Conservation (phyloP, 1,284 basidiomycete genomes). For the Thecaphora frezii region DNA sequence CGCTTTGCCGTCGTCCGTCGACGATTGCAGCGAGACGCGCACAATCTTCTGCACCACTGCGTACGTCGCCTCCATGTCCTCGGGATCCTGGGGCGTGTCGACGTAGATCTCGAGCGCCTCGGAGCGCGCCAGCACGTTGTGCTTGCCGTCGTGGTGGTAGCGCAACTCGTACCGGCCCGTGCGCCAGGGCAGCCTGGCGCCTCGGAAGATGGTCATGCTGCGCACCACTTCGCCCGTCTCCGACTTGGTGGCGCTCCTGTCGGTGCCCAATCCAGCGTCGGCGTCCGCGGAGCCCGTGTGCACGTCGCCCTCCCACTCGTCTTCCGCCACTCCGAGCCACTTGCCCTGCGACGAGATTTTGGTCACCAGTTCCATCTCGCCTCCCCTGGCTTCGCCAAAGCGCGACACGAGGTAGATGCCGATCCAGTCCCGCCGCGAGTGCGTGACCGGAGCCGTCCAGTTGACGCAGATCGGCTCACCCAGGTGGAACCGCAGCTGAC, state of each 20-base stretch:
- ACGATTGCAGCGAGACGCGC: conserved; percentile 35
- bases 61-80: conserved; percentile 63
- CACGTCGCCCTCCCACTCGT: conserved; percentile 88
- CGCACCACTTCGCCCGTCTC: background rate
- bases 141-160: conserved; percentile 69
- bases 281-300: conserved; percentile 48
- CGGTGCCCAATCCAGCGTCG: conserved; percentile 5
- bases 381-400: conserved; percentile 19
- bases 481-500: conserved; percentile 70
- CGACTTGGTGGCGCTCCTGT: background rate
- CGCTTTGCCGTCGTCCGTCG: no score
- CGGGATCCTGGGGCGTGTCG: conserved; percentile 67
- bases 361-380: conserved; percentile 63
- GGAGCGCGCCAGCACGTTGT: conserved; percentile 86
- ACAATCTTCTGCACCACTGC: conserved; percentile 71
- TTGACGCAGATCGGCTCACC: conserved; percentile 83
- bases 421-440: conserved; percentile 95
- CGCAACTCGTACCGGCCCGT: conserved; percentile 82
- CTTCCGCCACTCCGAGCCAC: conserved; percentile 87
- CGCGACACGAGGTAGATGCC: conserved; percentile 70
- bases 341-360: conserved; percentile 82
- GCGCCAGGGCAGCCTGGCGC: conserved; percentile 72
- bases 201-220: conserved; percentile 59
- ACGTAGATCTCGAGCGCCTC: conserved; percentile 83
- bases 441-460: conserved; percentile 83